Base-by-base conservation (phyloP, 2,329 filamentous ascomycete species). In the Botrytis tulipae region DNA sequence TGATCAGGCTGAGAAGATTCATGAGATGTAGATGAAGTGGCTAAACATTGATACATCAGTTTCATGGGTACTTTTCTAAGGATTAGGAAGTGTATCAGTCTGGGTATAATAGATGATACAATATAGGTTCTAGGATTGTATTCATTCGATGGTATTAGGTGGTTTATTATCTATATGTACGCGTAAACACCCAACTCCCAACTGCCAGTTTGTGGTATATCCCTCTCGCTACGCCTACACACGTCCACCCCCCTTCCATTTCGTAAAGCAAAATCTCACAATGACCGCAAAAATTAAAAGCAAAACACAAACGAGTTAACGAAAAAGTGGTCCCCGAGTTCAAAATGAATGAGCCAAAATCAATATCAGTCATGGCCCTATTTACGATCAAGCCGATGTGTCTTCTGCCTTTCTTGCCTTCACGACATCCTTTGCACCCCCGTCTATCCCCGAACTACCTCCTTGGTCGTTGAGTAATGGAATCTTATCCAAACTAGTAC, bases 391-490 rank as follows among this genome's bases (percentile, higher is more conserved):
- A n/a, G 77, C 73, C 22, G 78, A 79, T 18, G 78, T 73, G 12
- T 80, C 81, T 22, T 78, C 80, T 40, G 79, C 72, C 77, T 83
- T 88, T 74, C 88, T 84, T 78, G 87, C 86, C 48, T 85, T 83
- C 4, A 85, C 82, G 9, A 84, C 81, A 75, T 86, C 84, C 74
- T 82, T 85, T n/a, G 83, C 83, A 1, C 83, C 82, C 1, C 80
- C 81, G 71, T 88, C 86, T 51, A 85, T 77, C 3, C 85, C 84
- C 1, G 84, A 86, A 9, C 83, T 80, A 4, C 76, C 77, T 60
- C 79, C 79, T 71, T 88, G 85, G 25, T 87, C 86, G 48, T 82
- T 84, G 25, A 91, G 81, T 44, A 90, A 80, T 3, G 89, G 88
- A 65, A 91, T 90, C 29, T 84, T 83, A 74, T 90, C 88, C 2